Percentiles rank a stretch among this genome's conserved stretches.
These are phyloP conservation scores for Psilocybe tampanensis DNA, from an alignment of 768 basidiomycete genomes.

Conservation along the genomic window DNA sequence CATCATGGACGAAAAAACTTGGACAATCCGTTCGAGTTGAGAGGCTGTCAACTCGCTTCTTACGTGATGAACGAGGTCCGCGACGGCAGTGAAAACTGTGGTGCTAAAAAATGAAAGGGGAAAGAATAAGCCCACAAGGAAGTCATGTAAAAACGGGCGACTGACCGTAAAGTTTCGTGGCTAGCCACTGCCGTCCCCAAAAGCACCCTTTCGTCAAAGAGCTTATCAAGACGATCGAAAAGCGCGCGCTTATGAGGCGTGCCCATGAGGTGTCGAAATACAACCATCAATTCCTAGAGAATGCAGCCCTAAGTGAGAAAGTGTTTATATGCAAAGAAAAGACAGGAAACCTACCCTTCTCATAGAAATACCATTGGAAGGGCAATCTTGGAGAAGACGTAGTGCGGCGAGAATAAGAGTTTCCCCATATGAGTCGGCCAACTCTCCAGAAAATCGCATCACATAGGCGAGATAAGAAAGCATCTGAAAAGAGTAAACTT, in stretches of 20 bases:
- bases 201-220: conserved; percentile 89
- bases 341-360: conserved; percentile 71
- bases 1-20: conserved; percentile 84
- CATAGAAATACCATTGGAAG: conserved; percentile 77
- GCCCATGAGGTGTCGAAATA: conserved; percentile 86
- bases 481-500: conserved; percentile 51
- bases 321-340: background rate
- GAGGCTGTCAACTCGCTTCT: conserved; percentile 76
- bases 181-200: conserved; percentile 84
- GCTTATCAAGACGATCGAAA: conserved; percentile 81
- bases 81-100: conserved; percentile 83
- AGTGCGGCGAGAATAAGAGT: conserved; percentile 78
- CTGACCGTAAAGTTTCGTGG: conserved; percentile 82
- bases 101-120: conserved; percentile 50
- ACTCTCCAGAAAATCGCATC: conserved; percentile 61
- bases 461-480: conserved; percentile 92
- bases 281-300: conserved; percentile 84
- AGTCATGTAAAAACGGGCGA: background rate
- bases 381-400: conserved; percentile 92
- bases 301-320: conserved; percentile 13
- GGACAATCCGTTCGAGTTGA: conserved; percentile 78
- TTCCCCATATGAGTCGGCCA: conserved; percentile 77
- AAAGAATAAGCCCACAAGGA: conserved; percentile 11
- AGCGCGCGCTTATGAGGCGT: conserved; percentile 79
- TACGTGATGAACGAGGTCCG: conserved; percentile 92